Percentiles rank a stretch among this genome's conserved stretches.
phyloP scores from a whole-genome alignment of 495 filamentous ascomycete species.

The Platismatia glauca region DNA sequence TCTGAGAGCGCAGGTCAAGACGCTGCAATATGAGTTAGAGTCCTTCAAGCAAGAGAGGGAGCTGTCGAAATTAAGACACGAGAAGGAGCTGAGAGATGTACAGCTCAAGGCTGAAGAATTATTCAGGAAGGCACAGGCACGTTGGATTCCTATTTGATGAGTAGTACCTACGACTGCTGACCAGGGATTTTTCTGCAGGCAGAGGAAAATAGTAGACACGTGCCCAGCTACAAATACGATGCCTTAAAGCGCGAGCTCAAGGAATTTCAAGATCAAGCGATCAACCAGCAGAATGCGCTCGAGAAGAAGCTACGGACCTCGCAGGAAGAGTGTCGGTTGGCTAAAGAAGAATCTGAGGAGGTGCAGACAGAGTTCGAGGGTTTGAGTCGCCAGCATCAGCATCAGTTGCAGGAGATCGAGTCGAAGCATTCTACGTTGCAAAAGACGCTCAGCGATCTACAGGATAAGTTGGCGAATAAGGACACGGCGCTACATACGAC shows the following conservation, averaged over 20 bases:
- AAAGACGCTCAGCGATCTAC: slow-evolving; percentile 58
- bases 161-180: slow-evolving; percentile 11
- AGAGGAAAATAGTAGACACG: slow-evolving; percentile 59
- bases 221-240: slow-evolving; percentile 63
- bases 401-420: slow-evolving; percentile 62
- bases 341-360: slow-evolving; percentile 76
- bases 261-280: slow-evolving; percentile 54
- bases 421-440: slow-evolving; percentile 59
- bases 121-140: slow-evolving; percentile 68
- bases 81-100: slow-evolving; percentile 71
- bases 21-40: slow-evolving; percentile 62
- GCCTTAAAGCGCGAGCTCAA: slow-evolving; percentile 60
- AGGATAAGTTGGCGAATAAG: slow-evolving; percentile 58
- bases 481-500: slow-evolving; percentile 51
- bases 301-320: slow-evolving; percentile 63
- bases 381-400: slow-evolving; percentile 59
- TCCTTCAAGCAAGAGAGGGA: slow-evolving; percentile 79
- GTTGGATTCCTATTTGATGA: neutral
- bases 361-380: slow-evolving; percentile 58
- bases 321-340: slow-evolving; percentile 59
- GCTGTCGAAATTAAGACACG: slow-evolving; percentile 60
- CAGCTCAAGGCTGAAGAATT: slow-evolving; percentile 72
- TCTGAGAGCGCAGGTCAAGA: slow-evolving; percentile 57
- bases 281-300: slow-evolving; percentile 57
- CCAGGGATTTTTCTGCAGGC: slow-evolving; percentile 29